Evolutionary conservation across 495 filamentous ascomycete species (phyloP), one percentile per base, ranked within the genome.

Genomic region (Penicillium bovifimosum): DNA sequence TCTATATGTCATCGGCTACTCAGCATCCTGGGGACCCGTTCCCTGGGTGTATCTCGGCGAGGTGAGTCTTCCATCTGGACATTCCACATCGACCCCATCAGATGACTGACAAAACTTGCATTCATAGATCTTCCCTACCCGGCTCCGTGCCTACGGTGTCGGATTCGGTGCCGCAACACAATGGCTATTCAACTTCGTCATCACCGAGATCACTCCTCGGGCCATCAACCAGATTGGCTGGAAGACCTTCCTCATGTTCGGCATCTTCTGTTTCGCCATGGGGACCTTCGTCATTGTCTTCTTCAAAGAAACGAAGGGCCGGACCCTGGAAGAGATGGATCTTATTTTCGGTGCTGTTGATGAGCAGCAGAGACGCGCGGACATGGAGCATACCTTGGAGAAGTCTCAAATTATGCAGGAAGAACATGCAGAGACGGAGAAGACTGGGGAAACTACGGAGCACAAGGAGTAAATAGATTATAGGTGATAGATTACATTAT

Each of bases 131-230:
- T 86, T 86, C 38, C 80, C 84, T 6, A 84, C 85, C 3, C 79
- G 86, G 3, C 77, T 90, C 5, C 78, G 87, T 26, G 82, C 84
- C 13, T 77, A 85, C 57, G 87, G 87, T 55, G 86, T 90, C 2
- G 79, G 85, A 3, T 63, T 85, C 24, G 85, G 80, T 3, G 81
- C 86, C 0, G 82, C 86, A 16, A 65, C 63, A 0, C 71, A 75
- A 41, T 75, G 72, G 72, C 64, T 74, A 0, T 75, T 73, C 59
- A 75, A 71, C 60, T 75, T 75, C 24, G 69, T 73, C 16, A 65
- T 75, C 18, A 74, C 69, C 11, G 62, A 74, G 41, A 27, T 72
- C 26, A 72, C 67, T 2, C 69, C 66, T 17, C 57, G 55, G 13
- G 69, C 69, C 32, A 62, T 80, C 40, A 72, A 72, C 47, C 64